Conservation (phyloP, 2,329 filamentous ascomycete genomes). For the Penicillium sp. region DNA sequence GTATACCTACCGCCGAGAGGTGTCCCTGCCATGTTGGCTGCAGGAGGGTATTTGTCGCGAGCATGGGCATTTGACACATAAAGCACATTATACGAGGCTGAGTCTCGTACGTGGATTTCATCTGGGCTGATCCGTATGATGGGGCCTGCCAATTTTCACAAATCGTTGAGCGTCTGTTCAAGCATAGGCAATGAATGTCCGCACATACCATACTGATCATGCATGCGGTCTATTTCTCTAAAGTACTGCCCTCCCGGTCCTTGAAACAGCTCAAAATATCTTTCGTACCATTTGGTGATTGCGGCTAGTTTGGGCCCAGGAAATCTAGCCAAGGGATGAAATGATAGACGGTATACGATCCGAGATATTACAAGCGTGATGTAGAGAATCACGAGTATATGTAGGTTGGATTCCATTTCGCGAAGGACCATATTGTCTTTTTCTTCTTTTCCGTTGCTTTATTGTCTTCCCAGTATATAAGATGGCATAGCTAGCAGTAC, state of each 20-base stretch:
- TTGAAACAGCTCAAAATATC: conserved; percentile 23
- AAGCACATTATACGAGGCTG: conserved; percentile 32
- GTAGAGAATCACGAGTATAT: too few species aligned
- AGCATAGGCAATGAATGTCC: background rate
- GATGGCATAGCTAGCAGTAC: too few species aligned
- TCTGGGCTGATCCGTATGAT: too few species aligned
- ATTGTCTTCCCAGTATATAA: too few species aligned
- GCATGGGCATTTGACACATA: conserved; percentile 22
- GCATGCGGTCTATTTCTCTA: conserved; percentile 3
- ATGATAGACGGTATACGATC: background rate
- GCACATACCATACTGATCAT: background rate
- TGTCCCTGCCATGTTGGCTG: conserved; percentile 19
- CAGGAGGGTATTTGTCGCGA: conserved; percentile 20
- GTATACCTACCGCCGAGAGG: background rate
- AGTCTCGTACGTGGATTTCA: conserved; percentile 14
- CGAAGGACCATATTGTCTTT: too few species aligned
- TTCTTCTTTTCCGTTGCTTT: too few species aligned
- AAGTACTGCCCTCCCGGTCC: conserved; percentile 14
- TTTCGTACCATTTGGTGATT: conserved; percentile 19
- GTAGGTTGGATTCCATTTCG: too few species aligned
- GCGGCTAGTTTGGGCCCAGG: conserved; percentile 26
- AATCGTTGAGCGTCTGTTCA: too few species aligned
- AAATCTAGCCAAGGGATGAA: conserved; percentile 24
- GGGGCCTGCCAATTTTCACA: too few species aligned
- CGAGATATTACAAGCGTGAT: too few species aligned